Base-by-base conservation (phyloP, 2,329 filamentous ascomycete genomes). In the Aureobasidium pullulans region DNA sequence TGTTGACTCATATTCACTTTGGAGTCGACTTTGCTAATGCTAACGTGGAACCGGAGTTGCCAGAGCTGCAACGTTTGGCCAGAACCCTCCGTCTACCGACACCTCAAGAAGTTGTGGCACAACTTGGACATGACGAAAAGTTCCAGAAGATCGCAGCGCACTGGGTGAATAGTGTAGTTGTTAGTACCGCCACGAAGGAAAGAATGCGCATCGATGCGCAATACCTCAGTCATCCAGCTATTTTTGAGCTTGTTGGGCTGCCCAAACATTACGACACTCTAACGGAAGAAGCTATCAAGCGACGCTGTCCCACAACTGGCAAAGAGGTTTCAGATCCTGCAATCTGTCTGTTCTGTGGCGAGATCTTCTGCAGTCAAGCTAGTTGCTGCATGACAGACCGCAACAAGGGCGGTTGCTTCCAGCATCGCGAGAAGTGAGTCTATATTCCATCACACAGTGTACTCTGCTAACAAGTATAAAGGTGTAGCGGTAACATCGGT, bases 331-430 rank as follows among this genome's bases (percentile, higher is more conserved):
- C 86, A 2, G 95, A 99, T 72, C 91, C 94, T 0, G 89, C 88
- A 64, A 84, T 99, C 39, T 99, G 94, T 69, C 81, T 99, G 40
- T 90, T 96, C 76, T 99, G 94, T 70, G 93, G 94, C 36, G 91
- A 92, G n/a, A 90, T 99, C 42, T 93, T 96, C 73, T 99, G 94
- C 74, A 90, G 88, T 9, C 94, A 99, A 76, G 90, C 88, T 47
- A 87, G 92, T 48, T 99, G 94, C 76, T 99, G 94, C 71, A 84
- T 89, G 69, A 85, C 85, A 66, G 79, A 84, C 61, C 83, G 82
- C 60, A 74, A 64, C 71, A 56, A 77, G 71, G 92, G 92, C 47
- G 92, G 95, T 34, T 93, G 89, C 64, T 92, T 93, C 72, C 90
- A 95, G 75, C 94, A 99, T 75, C 85, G 96, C 78, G 77, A 82